These are phyloP conservation scores for Articulospora tetracladia DNA, from an alignment of 495 filamentous ascomycete genomes.

Conservation along the genomic window DNA sequence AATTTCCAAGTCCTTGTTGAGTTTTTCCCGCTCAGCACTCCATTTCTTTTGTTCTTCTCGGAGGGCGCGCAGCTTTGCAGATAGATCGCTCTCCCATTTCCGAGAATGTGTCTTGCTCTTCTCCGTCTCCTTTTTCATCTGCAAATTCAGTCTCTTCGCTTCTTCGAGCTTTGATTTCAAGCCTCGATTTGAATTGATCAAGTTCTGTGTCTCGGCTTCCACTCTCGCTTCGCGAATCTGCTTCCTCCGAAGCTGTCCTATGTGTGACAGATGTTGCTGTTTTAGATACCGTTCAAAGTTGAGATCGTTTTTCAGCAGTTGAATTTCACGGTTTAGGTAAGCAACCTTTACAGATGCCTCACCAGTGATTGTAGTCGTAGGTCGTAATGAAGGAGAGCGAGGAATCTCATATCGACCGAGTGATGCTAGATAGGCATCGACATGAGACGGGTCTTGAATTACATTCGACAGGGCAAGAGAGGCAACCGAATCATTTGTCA, in stretches of 20 bases:
- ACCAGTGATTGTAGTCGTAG: conserved; percentile 28
- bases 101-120: conserved; percentile 60
- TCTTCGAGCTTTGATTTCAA: conserved; percentile 64
- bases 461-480: conserved; percentile 38
- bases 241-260: conserved; percentile 64
- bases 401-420: conserved; percentile 30
- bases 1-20: conserved; percentile 49
- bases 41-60: conserved; percentile 67
- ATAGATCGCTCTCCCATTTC: conserved; percentile 67
- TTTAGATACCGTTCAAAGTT: conserved; percentile 76
- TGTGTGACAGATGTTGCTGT: conserved; percentile 69
- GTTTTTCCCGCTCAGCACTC: conserved; percentile 45
- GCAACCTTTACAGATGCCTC: conserved; percentile 39
- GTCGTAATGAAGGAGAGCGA: conserved; percentile 34
- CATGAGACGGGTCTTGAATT: conserved; percentile 16
- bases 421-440: conserved; percentile 37
- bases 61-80: conserved; percentile 51
- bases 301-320: conserved; percentile 67
- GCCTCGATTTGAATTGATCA: conserved; percentile 68
- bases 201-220: conserved; percentile 72
- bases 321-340: conserved; percentile 59
- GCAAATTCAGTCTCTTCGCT: conserved; percentile 56
- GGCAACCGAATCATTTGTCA: conserved; percentile 45
- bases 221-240: conserved; percentile 65
- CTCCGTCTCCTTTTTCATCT: conserved; percentile 61